A percentile compares a stretch with the other conserved stretches of the same genome.
These are phyloP conservation scores for Pichia californica DNA, from an alignment of 805 yeast genomes.

Conservation along the genomic window DNA sequence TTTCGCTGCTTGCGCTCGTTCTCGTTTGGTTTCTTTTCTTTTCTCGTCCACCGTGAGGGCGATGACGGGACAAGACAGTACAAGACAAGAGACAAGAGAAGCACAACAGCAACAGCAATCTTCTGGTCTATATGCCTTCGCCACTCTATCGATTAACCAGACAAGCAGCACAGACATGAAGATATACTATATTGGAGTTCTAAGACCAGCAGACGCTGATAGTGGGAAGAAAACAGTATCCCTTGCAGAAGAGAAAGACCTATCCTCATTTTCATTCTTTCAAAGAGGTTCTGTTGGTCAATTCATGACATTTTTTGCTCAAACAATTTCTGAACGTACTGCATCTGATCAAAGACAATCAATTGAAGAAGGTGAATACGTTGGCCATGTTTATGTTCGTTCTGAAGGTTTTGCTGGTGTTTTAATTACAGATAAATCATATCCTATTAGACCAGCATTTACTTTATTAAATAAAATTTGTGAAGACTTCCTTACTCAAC, in stretches of 20 bases:
- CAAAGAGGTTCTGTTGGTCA: slow-evolving; percentile 72
- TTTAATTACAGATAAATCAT: slow-evolving; percentile 87
- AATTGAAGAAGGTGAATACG: slow-evolving; percentile 85
- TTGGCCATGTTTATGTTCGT: slow-evolving; percentile 88
- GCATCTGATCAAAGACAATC: slow-evolving; percentile 86
- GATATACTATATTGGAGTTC: slow-evolving; percentile 82
- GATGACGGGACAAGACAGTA: too few species aligned
- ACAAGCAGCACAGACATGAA: slow-evolving; percentile 67
- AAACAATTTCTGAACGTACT: slow-evolving; percentile 86
- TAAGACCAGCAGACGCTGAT: slow-evolving; percentile 45
- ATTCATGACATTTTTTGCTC: slow-evolving; percentile 91
- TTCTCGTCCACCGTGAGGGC: too few species aligned
- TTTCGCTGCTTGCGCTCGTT: too few species aligned
- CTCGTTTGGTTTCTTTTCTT: too few species aligned
- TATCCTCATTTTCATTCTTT: slow-evolving; percentile 82
- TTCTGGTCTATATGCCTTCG: too few species aligned
- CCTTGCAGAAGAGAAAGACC: slow-evolving; percentile 72
- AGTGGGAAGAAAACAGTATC: slow-evolving; percentile 56
- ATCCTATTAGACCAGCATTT: slow-evolving; percentile 95
- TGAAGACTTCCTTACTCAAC: slow-evolving; percentile 83
- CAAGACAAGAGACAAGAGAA: too few species aligned
- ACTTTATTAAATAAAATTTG: slow-evolving; percentile 83
- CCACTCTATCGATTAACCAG: too few species aligned
- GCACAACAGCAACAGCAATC: too few species aligned
- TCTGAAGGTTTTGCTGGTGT: slow-evolving; percentile 90